Percentiles rank a stretch among this genome's conserved stretches.
These are phyloP conservation scores for Sicyos edulis DNA, from an alignment of 306 rosid species.

Conservation along the genomic window DNA sequence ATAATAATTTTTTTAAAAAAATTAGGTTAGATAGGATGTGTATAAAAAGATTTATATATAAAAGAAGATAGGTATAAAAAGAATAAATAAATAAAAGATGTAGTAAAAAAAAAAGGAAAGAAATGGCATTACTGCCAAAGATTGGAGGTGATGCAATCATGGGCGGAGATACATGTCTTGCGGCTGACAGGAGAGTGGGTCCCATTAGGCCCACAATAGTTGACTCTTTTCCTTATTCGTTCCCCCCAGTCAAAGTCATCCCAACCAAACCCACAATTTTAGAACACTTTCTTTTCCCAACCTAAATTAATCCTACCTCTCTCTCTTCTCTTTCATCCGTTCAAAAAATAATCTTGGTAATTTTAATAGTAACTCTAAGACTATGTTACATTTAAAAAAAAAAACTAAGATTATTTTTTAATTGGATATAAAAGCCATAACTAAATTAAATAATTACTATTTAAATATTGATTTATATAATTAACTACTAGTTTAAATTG, in stretches of 20 bases:
- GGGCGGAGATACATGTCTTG: conserved; percentile 8
- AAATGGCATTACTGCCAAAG: not conserved
- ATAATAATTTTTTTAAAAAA: not conserved
- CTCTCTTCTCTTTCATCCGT: not conserved
- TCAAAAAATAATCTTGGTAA: too few species aligned
- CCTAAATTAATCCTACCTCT: not conserved
- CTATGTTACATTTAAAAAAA: too few species aligned
- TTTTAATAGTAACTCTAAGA: too few species aligned
- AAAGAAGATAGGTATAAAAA: not conserved
- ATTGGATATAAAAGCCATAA: too few species aligned
- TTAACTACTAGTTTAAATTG: too few species aligned
- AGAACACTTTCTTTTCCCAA: not conserved
- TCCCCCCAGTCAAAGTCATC: conserved; percentile 2
- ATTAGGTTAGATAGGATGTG: not conserved
- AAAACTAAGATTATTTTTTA: too few species aligned
- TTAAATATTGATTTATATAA: too few species aligned
- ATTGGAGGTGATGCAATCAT: conserved; percentile 13
- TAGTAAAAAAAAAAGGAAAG: not conserved
- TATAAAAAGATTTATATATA: not conserved
- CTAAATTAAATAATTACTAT: too few species aligned
- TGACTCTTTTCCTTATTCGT: conserved; percentile 9
- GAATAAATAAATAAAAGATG: not conserved
- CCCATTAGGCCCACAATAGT: conserved; percentile 9
- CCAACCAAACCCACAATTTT: not conserved
- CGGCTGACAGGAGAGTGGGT: conserved; percentile 14